Evolutionary conservation across 306 rosid genomes (phyloP).

Genomic region (Rubus idaeus): DNA sequence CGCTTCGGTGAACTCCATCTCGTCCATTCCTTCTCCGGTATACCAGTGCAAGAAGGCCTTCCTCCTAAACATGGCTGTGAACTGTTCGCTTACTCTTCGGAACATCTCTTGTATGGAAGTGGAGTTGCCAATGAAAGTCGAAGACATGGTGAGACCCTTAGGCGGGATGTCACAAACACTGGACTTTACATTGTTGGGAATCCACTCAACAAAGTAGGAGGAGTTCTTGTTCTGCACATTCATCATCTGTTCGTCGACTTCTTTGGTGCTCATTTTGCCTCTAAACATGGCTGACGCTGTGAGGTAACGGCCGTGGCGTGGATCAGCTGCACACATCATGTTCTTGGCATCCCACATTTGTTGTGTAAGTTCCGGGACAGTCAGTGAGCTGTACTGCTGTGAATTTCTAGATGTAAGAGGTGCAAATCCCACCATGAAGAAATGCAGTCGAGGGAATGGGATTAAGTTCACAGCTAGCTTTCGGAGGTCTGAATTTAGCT

Average conservation of each 20-base stretch:
- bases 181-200: conserved; percentile 75
- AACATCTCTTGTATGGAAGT: conserved; percentile 82
- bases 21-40: conserved; percentile 80
- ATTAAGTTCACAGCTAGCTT: conserved; percentile 77
- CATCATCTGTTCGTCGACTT: conserved; percentile 60
- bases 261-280: conserved; percentile 71
- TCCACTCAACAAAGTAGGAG: conserved; percentile 75
- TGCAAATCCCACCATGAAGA: conserved; percentile 79
- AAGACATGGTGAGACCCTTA: conserved; percentile 56
- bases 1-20: conserved; percentile 71
- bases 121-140: conserved; percentile 74
- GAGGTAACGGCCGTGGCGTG: conserved; percentile 68
- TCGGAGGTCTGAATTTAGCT: conserved; percentile 68
- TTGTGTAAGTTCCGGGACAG: conserved; percentile 74
- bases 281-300: conserved; percentile 78
- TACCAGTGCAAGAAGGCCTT: conserved; percentile 89
- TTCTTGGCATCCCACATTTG: conserved; percentile 82
- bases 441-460: conserved; percentile 81
- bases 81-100: conserved; percentile 75
- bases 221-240: conserved; percentile 76
- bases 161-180: conserved; percentile 83
- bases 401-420: conserved; percentile 72
- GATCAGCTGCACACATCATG: conserved; percentile 80
- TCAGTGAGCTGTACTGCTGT: conserved; percentile 51
- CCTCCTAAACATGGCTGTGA: conserved; percentile 79